Conservation (phyloP, 2,329 filamentous ascomycete genomes). For the Nannizzia gypsea region DNA sequence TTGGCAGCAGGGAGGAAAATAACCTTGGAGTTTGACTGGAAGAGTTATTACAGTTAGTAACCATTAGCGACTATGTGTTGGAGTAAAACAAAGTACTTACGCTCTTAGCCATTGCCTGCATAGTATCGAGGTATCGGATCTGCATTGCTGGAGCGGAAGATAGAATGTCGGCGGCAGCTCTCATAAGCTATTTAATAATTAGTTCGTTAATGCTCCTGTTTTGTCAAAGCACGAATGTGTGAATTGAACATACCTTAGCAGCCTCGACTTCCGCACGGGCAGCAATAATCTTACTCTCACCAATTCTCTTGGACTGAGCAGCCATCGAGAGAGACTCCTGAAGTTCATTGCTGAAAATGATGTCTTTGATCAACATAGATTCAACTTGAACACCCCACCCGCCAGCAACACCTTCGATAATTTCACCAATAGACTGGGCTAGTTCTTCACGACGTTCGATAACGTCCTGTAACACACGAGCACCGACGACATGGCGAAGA, state of each 20-base stretch:
- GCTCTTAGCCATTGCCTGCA: constrained; percentile 96
- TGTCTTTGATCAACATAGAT: constrained; percentile 98
- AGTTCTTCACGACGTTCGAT: constrained; percentile 98
- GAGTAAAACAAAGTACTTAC: constrained; percentile 22
- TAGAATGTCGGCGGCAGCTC: constrained; percentile 81
- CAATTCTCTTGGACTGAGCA: constrained; percentile 94
- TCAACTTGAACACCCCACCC: constrained; percentile 96
- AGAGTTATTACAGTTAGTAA: not conserved
- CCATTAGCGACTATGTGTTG: not conserved
- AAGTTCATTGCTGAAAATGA: constrained; percentile 89
- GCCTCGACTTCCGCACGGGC: constrained; percentile 93
- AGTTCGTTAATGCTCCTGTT: not conserved
- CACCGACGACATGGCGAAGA: constrained; percentile 89
- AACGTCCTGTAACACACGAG: constrained; percentile 89
- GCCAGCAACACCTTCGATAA: constrained; percentile 87
- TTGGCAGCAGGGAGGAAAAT: constrained; percentile 62
- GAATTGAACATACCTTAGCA: constrained; percentile 56
- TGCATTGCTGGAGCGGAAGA: constrained; percentile 92
- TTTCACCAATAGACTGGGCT: constrained; percentile 86
- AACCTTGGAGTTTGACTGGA: constrained; percentile 62
- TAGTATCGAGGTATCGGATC: constrained; percentile 93
- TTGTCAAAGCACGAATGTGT: not conserved
- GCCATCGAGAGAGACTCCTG: constrained; percentile 97
- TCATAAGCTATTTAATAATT: constrained; percentile 21
- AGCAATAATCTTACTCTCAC: constrained; percentile 96